A percentile compares a stretch with the other conserved stretches of the same genome.
Conservation (phyloP, 164 flowering plant species). For the Vitis rupestris region DNA sequence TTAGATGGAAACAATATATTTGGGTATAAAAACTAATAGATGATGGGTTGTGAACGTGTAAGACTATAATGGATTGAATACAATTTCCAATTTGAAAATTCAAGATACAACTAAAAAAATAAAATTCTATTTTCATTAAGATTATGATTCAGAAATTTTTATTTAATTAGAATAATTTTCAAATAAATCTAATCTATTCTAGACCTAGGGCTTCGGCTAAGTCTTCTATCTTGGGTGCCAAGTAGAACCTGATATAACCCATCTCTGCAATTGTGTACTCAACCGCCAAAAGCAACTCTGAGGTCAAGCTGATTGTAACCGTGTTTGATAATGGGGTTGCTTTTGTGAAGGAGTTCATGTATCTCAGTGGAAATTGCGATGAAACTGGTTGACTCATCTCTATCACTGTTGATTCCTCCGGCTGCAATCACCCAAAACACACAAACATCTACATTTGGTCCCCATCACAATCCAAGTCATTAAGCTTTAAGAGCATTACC, state of each 20-base stretch:
- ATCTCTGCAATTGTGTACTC: constrained; percentile 90
- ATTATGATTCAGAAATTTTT: too few species aligned
- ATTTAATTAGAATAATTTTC: too few species aligned
- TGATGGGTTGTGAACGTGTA: too few species aligned
- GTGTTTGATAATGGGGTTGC: constrained; percentile 73
- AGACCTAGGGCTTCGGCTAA: constrained; percentile 45
- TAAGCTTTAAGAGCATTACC: constrained; percentile 23
- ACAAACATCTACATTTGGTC: neutral
- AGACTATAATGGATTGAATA: too few species aligned
- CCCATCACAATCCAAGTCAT: too few species aligned
- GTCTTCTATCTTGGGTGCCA: constrained; percentile 92
- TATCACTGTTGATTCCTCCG: constrained; percentile 76
- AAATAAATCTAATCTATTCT: too few species aligned
- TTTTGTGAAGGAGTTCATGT: constrained; percentile 88
- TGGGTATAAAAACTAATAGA: too few species aligned
- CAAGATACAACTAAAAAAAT: too few species aligned
- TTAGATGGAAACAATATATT: too few species aligned
- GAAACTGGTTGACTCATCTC: constrained; percentile 91
- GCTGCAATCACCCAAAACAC: constrained; percentile 41
- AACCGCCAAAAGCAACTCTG: constrained; percentile 80
- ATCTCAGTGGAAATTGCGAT: constrained; percentile 79
- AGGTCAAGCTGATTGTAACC: constrained; percentile 78
- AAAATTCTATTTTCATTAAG: too few species aligned
- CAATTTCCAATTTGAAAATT: too few species aligned
- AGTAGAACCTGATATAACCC: constrained; percentile 75